phyloP scores from a whole-genome alignment of 2,329 filamentous ascomycete species.

The Trichophyton simii region DNA sequence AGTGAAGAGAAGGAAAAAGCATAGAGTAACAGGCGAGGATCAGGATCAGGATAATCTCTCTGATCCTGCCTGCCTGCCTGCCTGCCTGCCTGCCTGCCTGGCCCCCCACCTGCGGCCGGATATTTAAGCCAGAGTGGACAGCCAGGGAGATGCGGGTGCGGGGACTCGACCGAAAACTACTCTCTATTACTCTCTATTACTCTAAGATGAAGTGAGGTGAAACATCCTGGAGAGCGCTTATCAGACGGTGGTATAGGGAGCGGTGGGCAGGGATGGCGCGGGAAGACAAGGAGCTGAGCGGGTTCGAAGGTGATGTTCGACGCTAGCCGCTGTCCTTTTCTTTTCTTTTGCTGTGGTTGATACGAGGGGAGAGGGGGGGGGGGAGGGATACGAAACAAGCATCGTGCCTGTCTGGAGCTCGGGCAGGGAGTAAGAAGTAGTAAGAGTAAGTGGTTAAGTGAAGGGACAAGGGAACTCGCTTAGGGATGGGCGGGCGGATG shows the following conservation, averaged over 20 bases:
- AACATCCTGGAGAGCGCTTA: neutral
- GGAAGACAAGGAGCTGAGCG: slow-evolving; percentile 2
- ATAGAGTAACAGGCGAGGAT: neutral
- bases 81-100: neutral
- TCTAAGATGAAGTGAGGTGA: no score
- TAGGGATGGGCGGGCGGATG: neutral
- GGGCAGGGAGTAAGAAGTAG: neutral
- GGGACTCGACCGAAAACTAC: no score
- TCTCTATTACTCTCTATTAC: no score
- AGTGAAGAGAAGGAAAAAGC: neutral
- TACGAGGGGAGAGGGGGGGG: neutral
- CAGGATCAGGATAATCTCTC: neutral
- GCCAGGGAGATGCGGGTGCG: no score
- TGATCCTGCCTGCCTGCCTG: neutral
- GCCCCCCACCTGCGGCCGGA: neutral
- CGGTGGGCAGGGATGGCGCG: neutral
- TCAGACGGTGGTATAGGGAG: neutral
- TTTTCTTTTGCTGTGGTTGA: neutral
- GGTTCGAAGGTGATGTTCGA: neutral
- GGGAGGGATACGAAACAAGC: neutral
- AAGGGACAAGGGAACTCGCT: neutral
- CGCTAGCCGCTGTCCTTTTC: neutral
- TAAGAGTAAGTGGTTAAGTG: neutral
- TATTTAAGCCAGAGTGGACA: neutral
- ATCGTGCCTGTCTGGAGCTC: neutral